Conservation (phyloP, 2,329 filamentous ascomycete species). For the Claviceps quebecensis region DNA sequence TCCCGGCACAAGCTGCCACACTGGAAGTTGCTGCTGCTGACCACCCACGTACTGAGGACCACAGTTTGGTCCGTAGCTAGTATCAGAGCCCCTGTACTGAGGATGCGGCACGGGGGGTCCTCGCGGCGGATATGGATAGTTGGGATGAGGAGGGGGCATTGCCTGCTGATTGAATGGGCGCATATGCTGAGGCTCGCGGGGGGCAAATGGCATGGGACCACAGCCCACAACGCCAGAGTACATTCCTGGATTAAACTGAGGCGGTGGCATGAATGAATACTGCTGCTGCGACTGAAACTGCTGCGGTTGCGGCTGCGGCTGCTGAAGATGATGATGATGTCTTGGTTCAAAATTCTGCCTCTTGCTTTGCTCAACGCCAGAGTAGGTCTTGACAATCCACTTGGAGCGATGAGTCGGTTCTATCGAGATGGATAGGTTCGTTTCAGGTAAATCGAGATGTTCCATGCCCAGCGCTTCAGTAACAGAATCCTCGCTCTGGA, state of each 20-base stretch:
- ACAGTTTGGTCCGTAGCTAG: not conserved
- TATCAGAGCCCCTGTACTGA: not conserved
- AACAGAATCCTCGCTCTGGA: constrained; percentile 14
- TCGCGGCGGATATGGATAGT: not conserved
- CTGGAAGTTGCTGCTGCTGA: not conserved
- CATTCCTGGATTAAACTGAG: not conserved
- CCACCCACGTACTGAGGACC: not conserved
- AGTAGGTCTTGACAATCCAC: constrained; percentile 13
- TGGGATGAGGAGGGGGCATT: not conserved
- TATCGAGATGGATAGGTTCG: constrained; percentile 14
- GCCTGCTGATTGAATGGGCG: not conserved
- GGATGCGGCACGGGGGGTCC: not conserved
- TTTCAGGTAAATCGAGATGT: constrained; percentile 13
- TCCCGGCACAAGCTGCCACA: not conserved
- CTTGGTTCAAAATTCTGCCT: constrained; percentile 1
- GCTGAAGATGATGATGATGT: not conserved
- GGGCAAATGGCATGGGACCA: not conserved
- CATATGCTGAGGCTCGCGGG: constrained; percentile 1
- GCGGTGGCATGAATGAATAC: not conserved
- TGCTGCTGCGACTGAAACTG: not conserved
- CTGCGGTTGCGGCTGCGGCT: not conserved
- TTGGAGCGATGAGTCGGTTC: constrained; percentile 18
- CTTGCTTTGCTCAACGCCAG: not conserved
- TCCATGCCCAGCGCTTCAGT: constrained; percentile 13
- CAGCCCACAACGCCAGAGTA: not conserved